These are phyloP conservation scores for Athelia psychrophila DNA, from an alignment of 1,284 basidiomycete species.

Conservation along the genomic window DNA sequence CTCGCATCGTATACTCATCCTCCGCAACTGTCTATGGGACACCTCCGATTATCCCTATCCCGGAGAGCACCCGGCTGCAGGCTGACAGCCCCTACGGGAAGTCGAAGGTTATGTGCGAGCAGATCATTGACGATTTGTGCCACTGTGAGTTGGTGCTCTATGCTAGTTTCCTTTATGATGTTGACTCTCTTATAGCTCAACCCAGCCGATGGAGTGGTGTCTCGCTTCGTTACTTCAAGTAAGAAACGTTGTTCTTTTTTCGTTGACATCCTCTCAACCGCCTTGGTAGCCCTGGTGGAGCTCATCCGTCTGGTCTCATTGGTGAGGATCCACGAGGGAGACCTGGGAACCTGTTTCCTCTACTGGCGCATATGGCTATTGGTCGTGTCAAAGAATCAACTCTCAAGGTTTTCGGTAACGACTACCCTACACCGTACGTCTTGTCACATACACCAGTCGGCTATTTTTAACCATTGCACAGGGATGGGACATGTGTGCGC, in stretches of 20 bases:
- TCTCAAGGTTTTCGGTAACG: conserved; percentile 95
- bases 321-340: conserved; percentile 96
- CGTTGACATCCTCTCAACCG: conserved; percentile 5
- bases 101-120: conserved; percentile 95
- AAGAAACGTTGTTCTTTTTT: conserved; percentile 25
- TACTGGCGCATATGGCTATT: conserved; percentile 94
- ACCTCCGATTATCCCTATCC: conserved; percentile 90
- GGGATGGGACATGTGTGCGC: conserved; percentile 95
- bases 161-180: conserved; percentile 9
- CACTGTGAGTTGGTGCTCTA: conserved; percentile 48
- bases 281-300: conserved; percentile 82
- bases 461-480: conserved; percentile 23
- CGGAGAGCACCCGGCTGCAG: conserved; percentile 85
- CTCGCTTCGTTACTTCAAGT: conserved; percentile 97
- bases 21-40: conserved; percentile 99
- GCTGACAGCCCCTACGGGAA: conserved; percentile 95
- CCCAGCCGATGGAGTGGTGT: conserved; percentile 75
- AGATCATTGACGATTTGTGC: conserved; percentile 88
- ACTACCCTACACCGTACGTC: conserved; percentile 90
- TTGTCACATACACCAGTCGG: neutral
- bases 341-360: conserved; percentile 92
- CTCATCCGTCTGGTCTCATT: conserved; percentile 93
- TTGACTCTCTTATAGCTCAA: conserved; percentile 46
- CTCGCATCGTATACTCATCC: conserved; percentile 93
- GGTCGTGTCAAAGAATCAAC: conserved; percentile 82